Evolutionary conservation across 1,284 basidiomycete species (phyloP), one percentile per base, ranked within the genome.

Genomic region (Apiotrichum gamsii): DNA sequence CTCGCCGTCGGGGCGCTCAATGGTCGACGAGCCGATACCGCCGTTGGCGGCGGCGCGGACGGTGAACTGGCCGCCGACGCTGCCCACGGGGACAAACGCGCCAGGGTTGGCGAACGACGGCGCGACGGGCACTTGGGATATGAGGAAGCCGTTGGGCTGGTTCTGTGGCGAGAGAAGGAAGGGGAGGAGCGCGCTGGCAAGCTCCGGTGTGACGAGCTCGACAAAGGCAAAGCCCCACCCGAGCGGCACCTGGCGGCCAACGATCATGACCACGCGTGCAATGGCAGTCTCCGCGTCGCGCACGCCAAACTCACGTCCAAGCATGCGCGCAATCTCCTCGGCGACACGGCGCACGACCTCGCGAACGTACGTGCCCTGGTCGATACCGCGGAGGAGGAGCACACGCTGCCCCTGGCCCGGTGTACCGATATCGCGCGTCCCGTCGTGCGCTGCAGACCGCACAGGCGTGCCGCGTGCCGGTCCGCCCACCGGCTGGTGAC

Each of bases 181-280:
- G 5, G 83, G 85, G 8, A 94, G 75, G 14, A 90, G 81, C 2
- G 80, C 75, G 3, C 84, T 78, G 0, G 72, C 72, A 8, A 43
- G 86, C 84, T 84, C 80, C 8, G 83, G 70, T 54, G 90, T 87
- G 24, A 85, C 76, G 60, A 94, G 87, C 64, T 95, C 89, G 13
- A 93, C 85, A 64, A 96, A 96, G 0, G 86, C 83, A 67, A 90
- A 93, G 14, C 91, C 87, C 78, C 88, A 90, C 63, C 87, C 88
- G 2, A 82, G 81, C 74, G 84, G 78, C 0, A 85, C 85, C 8
- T 80, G 78, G 62, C 85, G 84, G 71, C 95, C 90, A 67, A 88
- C 87, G 68, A 93, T 83, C 47, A 91, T 76, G 34, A 90, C 78
- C 43, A 95, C 85, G 36, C 89, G 78, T 51, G 81, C 82, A 80